These are phyloP conservation scores for Globisporangium yorkense DNA, from an alignment of 352 stramenopile species.

Conservation along the genomic window DNA sequence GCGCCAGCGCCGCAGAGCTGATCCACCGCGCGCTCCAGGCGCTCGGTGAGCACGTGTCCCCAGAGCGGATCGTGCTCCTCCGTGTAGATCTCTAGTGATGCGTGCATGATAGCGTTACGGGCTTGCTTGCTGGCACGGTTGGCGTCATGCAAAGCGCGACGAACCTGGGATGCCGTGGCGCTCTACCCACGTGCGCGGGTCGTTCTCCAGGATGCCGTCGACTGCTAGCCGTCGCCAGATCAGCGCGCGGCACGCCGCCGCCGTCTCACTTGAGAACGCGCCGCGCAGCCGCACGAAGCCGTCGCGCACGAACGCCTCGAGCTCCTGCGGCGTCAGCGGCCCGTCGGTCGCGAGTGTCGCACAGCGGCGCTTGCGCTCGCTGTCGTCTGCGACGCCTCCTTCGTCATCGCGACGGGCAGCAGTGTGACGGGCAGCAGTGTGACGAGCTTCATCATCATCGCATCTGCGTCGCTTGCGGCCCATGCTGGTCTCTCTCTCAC, in stretches of 20 bases:
- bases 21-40: slow-evolving; percentile 50
- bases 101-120: not conserved
- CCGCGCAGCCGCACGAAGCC: slow-evolving; percentile 58
- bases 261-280: slow-evolving; percentile 44
- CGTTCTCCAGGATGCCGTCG: slow-evolving; percentile 29
- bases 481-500: not conserved
- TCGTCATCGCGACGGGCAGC: too few relatives aligned
- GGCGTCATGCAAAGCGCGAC: not conserved
- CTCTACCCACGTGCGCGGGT: slow-evolving; percentile 48
- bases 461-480: not conserved
- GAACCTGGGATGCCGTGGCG: slow-evolving; percentile 48
- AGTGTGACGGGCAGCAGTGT: too few relatives aligned
- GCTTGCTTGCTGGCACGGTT: too few relatives aligned
- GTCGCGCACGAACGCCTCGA: slow-evolving; percentile 54
- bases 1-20: slow-evolving; percentile 58
- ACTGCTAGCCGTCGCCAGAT: slow-evolving; percentile 32
- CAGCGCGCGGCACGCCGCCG: slow-evolving; percentile 35
- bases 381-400: not conserved
- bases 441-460: not conserved
- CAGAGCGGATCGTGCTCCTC: slow-evolving; percentile 31
- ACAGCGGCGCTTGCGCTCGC: too few relatives aligned
- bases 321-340: slow-evolving; percentile 18
- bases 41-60: slow-evolving; percentile 33
- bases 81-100: slow-evolving; percentile 38
- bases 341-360: not conserved